Conservation (phyloP, 2,329 filamentous ascomycete genomes). For the Ustilaginoidea virens region DNA sequence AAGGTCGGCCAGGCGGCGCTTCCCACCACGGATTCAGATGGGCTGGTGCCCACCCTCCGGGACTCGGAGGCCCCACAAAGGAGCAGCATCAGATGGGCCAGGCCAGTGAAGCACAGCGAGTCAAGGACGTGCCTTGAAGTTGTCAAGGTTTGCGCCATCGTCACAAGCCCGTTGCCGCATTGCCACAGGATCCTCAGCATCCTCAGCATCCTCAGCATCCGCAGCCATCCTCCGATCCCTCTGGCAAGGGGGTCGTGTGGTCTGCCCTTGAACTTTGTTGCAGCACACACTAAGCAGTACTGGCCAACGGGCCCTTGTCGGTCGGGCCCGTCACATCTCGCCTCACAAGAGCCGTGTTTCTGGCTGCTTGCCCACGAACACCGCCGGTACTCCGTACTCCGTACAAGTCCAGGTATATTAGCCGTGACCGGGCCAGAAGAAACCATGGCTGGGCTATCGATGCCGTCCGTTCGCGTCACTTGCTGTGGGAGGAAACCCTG, state of each 20-base stretch:
- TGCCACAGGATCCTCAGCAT: slow-evolving; percentile 15
- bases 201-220: too few relatives aligned
- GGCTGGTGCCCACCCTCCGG: slow-evolving; percentile 20
- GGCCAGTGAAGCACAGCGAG: slow-evolving; percentile 21
- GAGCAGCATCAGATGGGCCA: slow-evolving; percentile 24
- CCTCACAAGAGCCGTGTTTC: slow-evolving; percentile 3
- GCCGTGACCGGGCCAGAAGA: too few relatives aligned
- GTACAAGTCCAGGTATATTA: too few relatives aligned
- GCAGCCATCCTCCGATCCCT: too few relatives aligned
- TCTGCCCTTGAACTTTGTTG: too few relatives aligned
- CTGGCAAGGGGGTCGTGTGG: slow-evolving; percentile 15
- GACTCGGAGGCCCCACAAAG: slow-evolving; percentile 19
- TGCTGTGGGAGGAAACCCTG: background rate
- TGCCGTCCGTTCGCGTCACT: too few relatives aligned
- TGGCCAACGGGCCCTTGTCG: slow-evolving; percentile 10
- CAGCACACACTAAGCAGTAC: too few relatives aligned
- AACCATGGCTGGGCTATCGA: too few relatives aligned
- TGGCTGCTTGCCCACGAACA: too few relatives aligned
- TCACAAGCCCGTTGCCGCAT: slow-evolving; percentile 1
- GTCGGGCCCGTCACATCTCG: slow-evolving; percentile 1
- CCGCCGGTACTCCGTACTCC: too few relatives aligned
- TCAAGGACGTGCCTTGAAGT: slow-evolving; percentile 21
- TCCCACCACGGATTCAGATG: slow-evolving; percentile 18
- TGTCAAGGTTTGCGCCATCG: background rate
- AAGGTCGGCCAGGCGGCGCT: slow-evolving; percentile 20